These are phyloP conservation scores for Globisporangium echinulatum DNA, from an alignment of 352 stramenopile genomes.

Conservation along the genomic window DNA sequence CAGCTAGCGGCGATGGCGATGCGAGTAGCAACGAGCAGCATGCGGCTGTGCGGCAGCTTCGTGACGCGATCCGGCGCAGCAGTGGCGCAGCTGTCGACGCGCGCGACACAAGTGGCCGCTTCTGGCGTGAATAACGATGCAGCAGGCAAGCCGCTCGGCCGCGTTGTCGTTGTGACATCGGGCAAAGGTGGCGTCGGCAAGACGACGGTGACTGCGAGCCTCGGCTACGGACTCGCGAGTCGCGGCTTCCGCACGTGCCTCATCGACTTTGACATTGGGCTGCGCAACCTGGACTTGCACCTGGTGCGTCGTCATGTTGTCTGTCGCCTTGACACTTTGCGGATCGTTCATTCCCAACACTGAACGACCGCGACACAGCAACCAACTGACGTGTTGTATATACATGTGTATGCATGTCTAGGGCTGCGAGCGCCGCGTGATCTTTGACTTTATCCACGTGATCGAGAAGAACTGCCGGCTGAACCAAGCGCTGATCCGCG, in stretches of 20 bases:
- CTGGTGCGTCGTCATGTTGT: conserved; percentile 23
- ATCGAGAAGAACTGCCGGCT: conserved; percentile 88
- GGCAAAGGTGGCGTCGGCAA: conserved; percentile 92
- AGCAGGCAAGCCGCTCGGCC: conserved; percentile 18
- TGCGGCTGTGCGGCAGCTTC: neutral
- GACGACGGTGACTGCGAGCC: conserved; percentile 86
- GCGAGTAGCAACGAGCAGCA: conserved; percentile 1
- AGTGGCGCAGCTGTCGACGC: conserved; percentile 5
- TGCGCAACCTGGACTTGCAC: conserved; percentile 92
- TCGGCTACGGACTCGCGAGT: conserved; percentile 79
- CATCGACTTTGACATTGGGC: conserved; percentile 93
- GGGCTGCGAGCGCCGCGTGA: conserved; percentile 88
- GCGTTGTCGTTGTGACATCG: conserved; percentile 88
- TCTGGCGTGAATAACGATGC: neutral
- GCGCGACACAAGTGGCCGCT: neutral
- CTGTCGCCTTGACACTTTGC: neutral
- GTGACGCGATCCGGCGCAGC: neutral
- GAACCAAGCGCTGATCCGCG: conserved; percentile 87
- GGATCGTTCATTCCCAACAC: no score
- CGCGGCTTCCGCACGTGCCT: conserved; percentile 86
- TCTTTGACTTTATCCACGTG: conserved; percentile 95
- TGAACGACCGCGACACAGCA: no score
- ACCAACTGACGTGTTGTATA: no score
- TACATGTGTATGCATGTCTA: neutral
- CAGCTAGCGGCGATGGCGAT: conserved; percentile 3